Conservation (phyloP, 2,329 filamentous ascomycete species). For the Epichloe aotearoae region DNA sequence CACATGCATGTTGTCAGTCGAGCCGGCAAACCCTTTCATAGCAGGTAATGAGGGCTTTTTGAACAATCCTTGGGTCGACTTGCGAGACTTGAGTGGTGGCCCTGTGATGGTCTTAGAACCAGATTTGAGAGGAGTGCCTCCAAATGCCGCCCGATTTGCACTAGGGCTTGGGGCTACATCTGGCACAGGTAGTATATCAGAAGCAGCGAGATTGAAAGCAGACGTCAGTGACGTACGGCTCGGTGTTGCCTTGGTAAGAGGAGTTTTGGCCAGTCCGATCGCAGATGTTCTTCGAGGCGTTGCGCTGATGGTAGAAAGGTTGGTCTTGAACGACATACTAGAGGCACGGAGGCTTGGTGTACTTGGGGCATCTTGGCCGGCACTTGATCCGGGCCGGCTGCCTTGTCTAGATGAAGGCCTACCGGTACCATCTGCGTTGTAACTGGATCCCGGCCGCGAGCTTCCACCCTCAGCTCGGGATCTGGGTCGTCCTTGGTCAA, state of each 20-base stretch:
- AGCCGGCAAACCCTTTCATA: constrained; percentile 15
- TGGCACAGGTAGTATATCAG: constrained; percentile 11
- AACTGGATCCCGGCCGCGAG: constrained; percentile 45
- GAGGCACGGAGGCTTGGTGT: constrained; percentile 29
- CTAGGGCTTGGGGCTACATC: constrained; percentile 22
- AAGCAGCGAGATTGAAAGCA: constrained; percentile 14
- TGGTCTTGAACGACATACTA: constrained; percentile 29
- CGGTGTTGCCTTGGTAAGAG: constrained; percentile 12
- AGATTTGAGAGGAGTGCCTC: constrained; percentile 21
- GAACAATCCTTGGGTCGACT: constrained; percentile 39
- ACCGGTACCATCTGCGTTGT: constrained; percentile 46
- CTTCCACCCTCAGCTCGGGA: constrained; percentile 32
- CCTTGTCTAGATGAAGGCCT: constrained; percentile 34
- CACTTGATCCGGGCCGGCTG: constrained; percentile 43
- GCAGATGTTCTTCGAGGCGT: constrained; percentile 25
- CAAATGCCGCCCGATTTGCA: constrained; percentile 21
- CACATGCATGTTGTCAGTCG: neutral
- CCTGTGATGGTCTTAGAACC: constrained; percentile 34
- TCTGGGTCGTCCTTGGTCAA: constrained; percentile 46
- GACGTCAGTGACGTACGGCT: constrained; percentile 12
- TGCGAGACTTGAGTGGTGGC: constrained; percentile 34
- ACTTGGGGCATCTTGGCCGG: constrained; percentile 28
- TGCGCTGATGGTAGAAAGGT: constrained; percentile 28
- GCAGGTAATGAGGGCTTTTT: constrained; percentile 37
- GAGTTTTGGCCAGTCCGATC: constrained; percentile 10